These are phyloP conservation scores for Boechera divaricarpa DNA, from an alignment of 345 rosid genomes.

Conservation along the genomic window DNA sequence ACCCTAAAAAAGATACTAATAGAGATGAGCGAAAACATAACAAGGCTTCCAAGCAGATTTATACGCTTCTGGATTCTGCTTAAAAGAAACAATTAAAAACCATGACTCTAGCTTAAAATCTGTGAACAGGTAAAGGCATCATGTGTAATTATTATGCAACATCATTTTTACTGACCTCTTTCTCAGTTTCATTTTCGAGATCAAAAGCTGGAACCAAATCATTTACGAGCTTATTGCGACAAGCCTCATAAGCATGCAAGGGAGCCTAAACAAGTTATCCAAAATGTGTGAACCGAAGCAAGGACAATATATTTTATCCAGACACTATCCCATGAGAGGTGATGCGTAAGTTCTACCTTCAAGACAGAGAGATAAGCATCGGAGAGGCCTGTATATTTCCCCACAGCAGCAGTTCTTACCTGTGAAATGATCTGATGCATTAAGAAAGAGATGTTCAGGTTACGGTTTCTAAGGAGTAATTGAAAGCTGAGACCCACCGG, in stretches of 20 bases:
- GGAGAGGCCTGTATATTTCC: constrained; percentile 76
- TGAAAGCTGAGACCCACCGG: constrained; percentile 56
- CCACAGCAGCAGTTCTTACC: constrained; percentile 93
- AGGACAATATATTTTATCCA: neutral
- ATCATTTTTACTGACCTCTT: constrained; percentile 54
- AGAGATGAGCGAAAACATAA: neutral
- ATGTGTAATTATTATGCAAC: constrained; percentile 4
- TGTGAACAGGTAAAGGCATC: neutral
- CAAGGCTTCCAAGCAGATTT: constrained; percentile 65
- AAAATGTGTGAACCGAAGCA: constrained; percentile 22
- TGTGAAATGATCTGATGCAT: constrained; percentile 37
- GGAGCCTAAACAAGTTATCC: constrained; percentile 67
- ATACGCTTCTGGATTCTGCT: constrained; percentile 75
- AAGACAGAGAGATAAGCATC: constrained; percentile 47
- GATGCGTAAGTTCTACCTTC: constrained; percentile 53
- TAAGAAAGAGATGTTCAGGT: constrained; percentile 24
- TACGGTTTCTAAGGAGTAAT: neutral
- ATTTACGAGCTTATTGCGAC: constrained; percentile 69
- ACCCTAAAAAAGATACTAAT: constrained; percentile 49
- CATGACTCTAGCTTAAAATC: neutral
- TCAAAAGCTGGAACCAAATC: constrained; percentile 89
- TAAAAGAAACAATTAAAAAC: constrained; percentile 16
- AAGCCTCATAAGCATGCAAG: constrained; percentile 83
- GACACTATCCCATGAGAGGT: neutral
- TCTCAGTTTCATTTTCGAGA: constrained; percentile 11